Evolutionary conservation across 179 eudicot genomes (phyloP).

Genomic region (Beta macrorhiza): DNA sequence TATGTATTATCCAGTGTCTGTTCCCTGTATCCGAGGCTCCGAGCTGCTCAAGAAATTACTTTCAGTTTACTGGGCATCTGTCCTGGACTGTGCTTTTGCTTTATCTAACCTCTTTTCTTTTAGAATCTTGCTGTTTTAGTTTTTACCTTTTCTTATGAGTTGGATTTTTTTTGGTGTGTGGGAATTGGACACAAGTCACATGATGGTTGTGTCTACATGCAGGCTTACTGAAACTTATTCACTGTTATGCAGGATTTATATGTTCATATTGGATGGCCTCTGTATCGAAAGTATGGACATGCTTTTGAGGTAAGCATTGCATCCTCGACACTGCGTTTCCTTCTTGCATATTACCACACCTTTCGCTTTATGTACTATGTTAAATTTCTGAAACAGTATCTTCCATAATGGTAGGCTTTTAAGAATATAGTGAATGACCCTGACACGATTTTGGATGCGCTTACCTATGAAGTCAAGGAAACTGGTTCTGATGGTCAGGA

Average conservation of each 20-base stretch:
- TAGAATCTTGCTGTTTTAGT: neutral
- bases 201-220: neutral
- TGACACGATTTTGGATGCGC: conserved; percentile 72
- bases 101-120: neutral
- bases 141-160: neutral
- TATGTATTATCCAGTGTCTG: neutral
- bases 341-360: neutral
- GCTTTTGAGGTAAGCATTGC: conserved; percentile 72
- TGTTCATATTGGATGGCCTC: conserved; percentile 87
- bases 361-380: neutral
- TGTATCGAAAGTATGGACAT: conserved; percentile 89
- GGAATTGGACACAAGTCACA: neutral
- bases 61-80: neutral
- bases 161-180: neutral
- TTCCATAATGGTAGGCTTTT: conserved; percentile 59
- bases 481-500: conserved; percentile 83
- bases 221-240: neutral
- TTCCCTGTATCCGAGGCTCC: neutral
- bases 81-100: neutral
- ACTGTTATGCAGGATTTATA: conserved; percentile 61
- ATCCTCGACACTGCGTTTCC: neutral
- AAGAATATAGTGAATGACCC: conserved; percentile 81
- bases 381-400: neutral
- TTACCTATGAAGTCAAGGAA: conserved; percentile 86
- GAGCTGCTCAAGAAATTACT: neutral